Percentiles rank a stretch among this genome's conserved stretches.
These are phyloP conservation scores for Eucalyptus guilfoylei DNA, from an alignment of 345 rosid genomes.

Conservation along the genomic window DNA sequence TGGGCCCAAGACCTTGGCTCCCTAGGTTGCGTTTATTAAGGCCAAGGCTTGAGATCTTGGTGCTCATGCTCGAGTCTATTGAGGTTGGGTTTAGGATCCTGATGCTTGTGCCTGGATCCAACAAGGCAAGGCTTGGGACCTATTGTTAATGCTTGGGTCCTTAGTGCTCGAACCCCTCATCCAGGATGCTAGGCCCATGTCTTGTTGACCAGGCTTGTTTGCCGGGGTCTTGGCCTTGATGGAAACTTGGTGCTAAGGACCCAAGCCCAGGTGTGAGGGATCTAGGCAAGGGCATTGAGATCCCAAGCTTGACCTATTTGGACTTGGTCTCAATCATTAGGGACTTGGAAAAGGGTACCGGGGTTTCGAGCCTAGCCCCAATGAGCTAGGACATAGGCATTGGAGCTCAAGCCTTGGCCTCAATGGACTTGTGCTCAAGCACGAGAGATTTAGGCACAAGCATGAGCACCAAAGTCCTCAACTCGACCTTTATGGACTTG, in stretches of 20 bases:
- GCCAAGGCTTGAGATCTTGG: neutral
- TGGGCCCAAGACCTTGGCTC: neutral
- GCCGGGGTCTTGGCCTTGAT: accelerated
- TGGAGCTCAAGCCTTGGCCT: neutral
- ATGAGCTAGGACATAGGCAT: neutral
- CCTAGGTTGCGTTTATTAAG: neutral
- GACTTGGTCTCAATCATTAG: accelerated
- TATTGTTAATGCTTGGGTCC: neutral
- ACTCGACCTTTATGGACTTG: neutral
- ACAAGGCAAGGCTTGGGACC: neutral
- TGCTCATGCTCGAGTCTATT: no score
- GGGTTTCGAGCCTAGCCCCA: neutral
- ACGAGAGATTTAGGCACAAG: neutral
- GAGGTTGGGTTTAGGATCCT: neutral
- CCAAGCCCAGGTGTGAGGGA: neutral
- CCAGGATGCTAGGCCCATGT: neutral
- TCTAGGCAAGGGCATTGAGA: neutral
- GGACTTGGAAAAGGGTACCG: neutral
- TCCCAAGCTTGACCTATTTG: neutral
- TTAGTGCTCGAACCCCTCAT: accelerated
- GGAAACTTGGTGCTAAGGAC: neutral
- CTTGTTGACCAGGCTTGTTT: neutral
- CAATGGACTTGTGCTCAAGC: neutral
- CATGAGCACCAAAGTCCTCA: neutral
- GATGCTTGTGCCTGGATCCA: neutral